Evolutionary conservation across 805 yeast genomes (phyloP).

Genomic region (Monosporozyma unispora): DNA sequence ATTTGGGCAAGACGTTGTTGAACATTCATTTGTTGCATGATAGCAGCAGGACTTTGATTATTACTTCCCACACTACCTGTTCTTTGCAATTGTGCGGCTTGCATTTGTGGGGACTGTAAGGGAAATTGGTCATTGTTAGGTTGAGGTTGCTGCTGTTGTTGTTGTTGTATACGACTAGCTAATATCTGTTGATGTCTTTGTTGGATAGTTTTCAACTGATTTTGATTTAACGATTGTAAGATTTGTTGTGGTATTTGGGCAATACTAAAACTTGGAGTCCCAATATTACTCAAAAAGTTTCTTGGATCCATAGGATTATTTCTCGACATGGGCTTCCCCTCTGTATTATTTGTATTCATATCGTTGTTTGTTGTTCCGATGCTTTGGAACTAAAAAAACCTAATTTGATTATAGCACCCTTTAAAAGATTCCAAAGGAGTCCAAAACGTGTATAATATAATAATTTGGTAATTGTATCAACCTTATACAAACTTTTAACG

Average conservation of each 20-base stretch:
- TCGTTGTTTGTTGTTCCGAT: constrained; percentile 2
- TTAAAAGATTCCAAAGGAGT: not conserved
- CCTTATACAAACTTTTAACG: not conserved
- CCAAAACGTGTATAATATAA: not conserved
- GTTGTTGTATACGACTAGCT: constrained; percentile 22
- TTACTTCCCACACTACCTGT: not conserved
- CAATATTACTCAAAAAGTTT: constrained; percentile 22
- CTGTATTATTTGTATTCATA: constrained; percentile 1
- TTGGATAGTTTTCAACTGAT: constrained; percentile 28
- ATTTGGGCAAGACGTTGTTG: constrained; percentile 8
- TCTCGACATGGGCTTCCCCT: not conserved
- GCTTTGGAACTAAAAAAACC: not conserved
- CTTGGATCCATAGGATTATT: constrained; percentile 1
- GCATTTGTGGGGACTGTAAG: not conserved
- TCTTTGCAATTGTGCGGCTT: not conserved
- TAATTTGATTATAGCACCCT: not conserved
- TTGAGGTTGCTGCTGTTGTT: constrained; percentile 13
- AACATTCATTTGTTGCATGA: constrained; percentile 7
- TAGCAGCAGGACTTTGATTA: constrained; percentile 1
- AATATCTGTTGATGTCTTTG: constrained; percentile 29
- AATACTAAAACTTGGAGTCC: constrained; percentile 28
- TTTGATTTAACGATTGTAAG: constrained; percentile 24
- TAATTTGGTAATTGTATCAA: not conserved
- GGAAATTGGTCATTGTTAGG: not conserved
- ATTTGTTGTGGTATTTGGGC: constrained; percentile 29